Evolutionary conservation across 176 grass and related monocot genomes (phyloP), one percentile per base, ranked within the genome.

Genomic region (Raddia guianensis): DNA sequence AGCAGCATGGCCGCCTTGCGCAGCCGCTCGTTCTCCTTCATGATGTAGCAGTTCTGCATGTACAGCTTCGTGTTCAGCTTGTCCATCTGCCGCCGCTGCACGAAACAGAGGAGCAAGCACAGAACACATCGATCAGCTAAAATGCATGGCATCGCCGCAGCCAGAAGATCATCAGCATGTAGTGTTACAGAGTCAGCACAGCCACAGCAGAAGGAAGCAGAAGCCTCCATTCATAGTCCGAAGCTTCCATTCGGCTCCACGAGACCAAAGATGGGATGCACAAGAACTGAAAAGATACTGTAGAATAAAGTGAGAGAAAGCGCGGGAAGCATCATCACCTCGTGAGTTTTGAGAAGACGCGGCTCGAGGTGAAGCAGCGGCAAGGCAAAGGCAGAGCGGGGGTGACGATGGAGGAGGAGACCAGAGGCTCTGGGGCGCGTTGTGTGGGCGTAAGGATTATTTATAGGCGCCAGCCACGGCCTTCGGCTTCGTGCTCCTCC

Each of bases 21-120:
- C 66, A 97, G 89, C 84, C 94, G 84, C 89, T 97, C 88, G 74
- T 97, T 97, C 91, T 97, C 94, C 70, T 97, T 97, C 89, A 91
- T 77, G 80, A 97, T 97, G 86, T 86, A 97, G 86, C 94, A 97
- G 74, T 97, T 97, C 89, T 93, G 86, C 67, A 97, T 76, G 81
- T 97, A 97, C 77, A 97, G 81, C 43, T 91, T 91, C 56, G 88
- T 87, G 88, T 97, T 97, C 47, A 91, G 74, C 42, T 91, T 88
- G 56, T 97, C 94, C 94, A 97, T 97, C 74, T 37, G 33, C 59
- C 62, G 33, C 59, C 62, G 7, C 55, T 8, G 1, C 66, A 51
- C 63, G 13, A 12, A 9, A 37, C 64, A 57, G 20, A 58, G 70
- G 5, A 18, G 34, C 8, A 34, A 5, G 4, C 51, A 20, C 6